Conservation (phyloP, 129 eudicot genomes). For the Kitagawia praeruptora region DNA sequence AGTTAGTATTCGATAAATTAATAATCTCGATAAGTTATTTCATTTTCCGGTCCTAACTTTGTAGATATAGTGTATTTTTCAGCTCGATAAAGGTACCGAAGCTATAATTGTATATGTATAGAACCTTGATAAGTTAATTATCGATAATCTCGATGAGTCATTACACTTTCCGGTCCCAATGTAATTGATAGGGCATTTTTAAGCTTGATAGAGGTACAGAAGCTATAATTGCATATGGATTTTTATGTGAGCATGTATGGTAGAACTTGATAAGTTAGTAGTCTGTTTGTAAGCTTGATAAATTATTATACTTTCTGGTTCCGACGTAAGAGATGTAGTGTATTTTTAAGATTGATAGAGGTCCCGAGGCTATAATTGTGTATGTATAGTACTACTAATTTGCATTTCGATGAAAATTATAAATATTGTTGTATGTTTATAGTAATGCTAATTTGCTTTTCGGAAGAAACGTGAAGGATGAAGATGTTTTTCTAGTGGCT, state of each 20-base stretch:
- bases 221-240: too few species aligned
- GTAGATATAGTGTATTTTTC: background rate
- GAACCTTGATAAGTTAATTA: too few species aligned
- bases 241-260: too few species aligned
- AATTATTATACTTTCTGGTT: too few species aligned
- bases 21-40: background rate
- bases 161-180: too few species aligned
- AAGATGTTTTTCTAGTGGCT: background rate
- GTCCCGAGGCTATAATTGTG: background rate
- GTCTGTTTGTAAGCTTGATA: too few species aligned
- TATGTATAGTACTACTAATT: background rate
- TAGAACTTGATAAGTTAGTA: too few species aligned
- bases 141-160: too few species aligned
- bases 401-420: background rate
- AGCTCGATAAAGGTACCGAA: background rate
- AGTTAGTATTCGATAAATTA: too few species aligned
- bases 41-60: too few species aligned
- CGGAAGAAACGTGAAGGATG: background rate
- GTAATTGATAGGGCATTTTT: too few species aligned
- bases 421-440: background rate
- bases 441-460: background rate
- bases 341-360: background rate
- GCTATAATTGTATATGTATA: background rate
- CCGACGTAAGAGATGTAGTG: background rate
- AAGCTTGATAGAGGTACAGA: too few species aligned